Base-by-base conservation (phyloP, 2,329 filamentous ascomycete genomes). In the Bipolaris zeicola region DNA sequence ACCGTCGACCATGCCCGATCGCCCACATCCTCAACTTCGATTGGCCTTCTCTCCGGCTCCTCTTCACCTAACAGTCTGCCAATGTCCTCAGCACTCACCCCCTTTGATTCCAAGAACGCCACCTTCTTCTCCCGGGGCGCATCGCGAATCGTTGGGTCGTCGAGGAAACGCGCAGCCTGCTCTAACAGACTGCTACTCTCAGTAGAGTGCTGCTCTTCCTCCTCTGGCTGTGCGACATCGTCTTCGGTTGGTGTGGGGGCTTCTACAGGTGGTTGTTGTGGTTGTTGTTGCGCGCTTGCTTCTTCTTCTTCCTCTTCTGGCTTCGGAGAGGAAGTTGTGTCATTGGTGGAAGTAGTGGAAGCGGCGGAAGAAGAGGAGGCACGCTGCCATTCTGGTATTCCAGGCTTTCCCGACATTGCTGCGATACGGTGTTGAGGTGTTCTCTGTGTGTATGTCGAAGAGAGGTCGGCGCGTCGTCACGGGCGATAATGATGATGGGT, bases 91-190 rank as follows among this genome's bases (percentile, higher is more conserved):
- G 83, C 78, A 3, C 78, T 78, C 6, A 96, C 79, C 3, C 91
- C 91, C 74, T 97, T 97, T 48, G 85, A 85, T 68, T 87, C 83
- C 1, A 97, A 79, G 65, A 96, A 96, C 6, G 85, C 83, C 18
- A 84, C 80, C 78, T 96, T 96, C 76, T 87, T 88, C 53, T 91
- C 88, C 42, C 82, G 81, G 0, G 89, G 81, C 33, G 89, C 86
- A 74, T 88, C 79, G 56, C 84, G 86, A 55, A 96, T 90, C 18
- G 83, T 81, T 6, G 90, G 86, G 58, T 96, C 89, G 48, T 90
- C 81, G 3, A 97, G 83, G 70, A 96, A 97, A 50, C 82, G 85
- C 41, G 84, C 82, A 26, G 92, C 92, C 70, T 92, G 86, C 14
- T 91, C 86, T 34, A 90, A 69, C 34, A 78, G 50, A 11, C 63